Percentiles rank a stretch among this genome's conserved stretches.
Evolutionary conservation across 768 basidiomycete species (phyloP).

Genomic region (Macrocybe gigantea): DNA sequence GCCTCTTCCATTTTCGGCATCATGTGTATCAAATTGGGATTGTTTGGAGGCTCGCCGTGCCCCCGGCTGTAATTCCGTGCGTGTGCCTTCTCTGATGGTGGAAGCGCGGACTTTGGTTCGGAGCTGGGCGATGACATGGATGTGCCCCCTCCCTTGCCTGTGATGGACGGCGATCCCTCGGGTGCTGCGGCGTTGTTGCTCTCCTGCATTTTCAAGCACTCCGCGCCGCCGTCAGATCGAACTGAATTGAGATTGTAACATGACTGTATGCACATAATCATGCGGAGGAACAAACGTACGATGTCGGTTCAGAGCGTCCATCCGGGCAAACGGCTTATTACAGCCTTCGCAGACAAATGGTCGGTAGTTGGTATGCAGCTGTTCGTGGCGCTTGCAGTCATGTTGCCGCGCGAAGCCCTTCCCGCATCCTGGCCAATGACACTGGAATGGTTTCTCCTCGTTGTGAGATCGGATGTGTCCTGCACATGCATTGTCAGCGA

Average conservation of each 20-base stretch:
- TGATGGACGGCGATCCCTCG: constrained; percentile 1
- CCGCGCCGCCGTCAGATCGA: constrained; percentile 77
- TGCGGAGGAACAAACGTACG: constrained; percentile 43
- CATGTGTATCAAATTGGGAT: too few species aligned
- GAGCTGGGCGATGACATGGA: not conserved
- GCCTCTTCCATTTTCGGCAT: not conserved
- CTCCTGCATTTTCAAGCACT: constrained; percentile 49
- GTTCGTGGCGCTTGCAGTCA: constrained; percentile 95
- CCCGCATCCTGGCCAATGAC: constrained; percentile 90
- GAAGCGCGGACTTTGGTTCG: not conserved
- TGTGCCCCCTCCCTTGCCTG: not conserved
- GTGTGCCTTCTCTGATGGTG: not conserved
- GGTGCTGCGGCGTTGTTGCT: constrained; percentile 10
- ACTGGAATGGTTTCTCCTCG: constrained; percentile 92
- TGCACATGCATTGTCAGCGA: constrained; percentile 18
- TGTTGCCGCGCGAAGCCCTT: constrained; percentile 94
- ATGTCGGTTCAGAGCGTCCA: constrained; percentile 94
- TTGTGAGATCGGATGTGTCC: constrained; percentile 94
- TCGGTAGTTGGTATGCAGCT: constrained; percentile 87
- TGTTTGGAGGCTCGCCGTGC: not conserved
- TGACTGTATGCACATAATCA: not conserved
- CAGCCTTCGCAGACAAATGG: constrained; percentile 94
- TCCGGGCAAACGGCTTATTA: constrained; percentile 86
- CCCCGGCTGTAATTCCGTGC: not conserved
- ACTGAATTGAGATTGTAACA: constrained; percentile 31